Conservation (phyloP, 2,329 filamentous ascomycete genomes). For the Didymella keratinophila region DNA sequence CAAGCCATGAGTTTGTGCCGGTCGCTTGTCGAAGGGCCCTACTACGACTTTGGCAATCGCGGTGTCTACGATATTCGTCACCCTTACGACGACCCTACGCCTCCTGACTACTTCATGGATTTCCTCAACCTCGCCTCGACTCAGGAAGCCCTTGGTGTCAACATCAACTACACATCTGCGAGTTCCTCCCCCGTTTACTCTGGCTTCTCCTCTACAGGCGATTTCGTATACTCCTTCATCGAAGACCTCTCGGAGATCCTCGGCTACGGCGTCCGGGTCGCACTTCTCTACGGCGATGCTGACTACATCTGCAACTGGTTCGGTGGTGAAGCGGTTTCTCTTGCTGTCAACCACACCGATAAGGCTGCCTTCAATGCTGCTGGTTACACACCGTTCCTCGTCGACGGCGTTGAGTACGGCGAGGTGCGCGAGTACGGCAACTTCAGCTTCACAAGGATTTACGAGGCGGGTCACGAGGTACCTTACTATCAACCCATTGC, state of each 20-base stretch:
- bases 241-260: constrained; percentile 61
- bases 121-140: constrained; percentile 63
- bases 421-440: constrained; percentile 52
- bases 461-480: constrained; percentile 54
- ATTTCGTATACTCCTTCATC: constrained; percentile 56
- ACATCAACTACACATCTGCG: constrained; percentile 63
- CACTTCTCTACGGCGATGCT: constrained; percentile 65
- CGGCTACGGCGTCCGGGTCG: constrained; percentile 63
- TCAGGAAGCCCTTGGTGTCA: constrained; percentile 59
- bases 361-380: constrained; percentile 65
- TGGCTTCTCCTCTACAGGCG: constrained; percentile 57
- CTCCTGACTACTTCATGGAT: constrained; percentile 58
- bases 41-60: constrained; percentile 51
- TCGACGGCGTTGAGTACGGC: constrained; percentile 52
- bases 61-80: constrained; percentile 65
- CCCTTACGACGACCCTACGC: constrained; percentile 61
- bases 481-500: constrained; percentile 53
- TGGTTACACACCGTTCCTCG: constrained; percentile 73
- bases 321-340: constrained; percentile 76
- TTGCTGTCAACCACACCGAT: constrained; percentile 61
- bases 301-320: constrained; percentile 70
- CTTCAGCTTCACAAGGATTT: constrained; percentile 51
- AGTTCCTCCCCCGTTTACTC: constrained; percentile 49
- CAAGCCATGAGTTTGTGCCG: constrained; percentile 53
- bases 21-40: constrained; percentile 56